Conservation (phyloP, 495 filamentous ascomycete genomes). For the Pyrenula massariospora region DNA sequence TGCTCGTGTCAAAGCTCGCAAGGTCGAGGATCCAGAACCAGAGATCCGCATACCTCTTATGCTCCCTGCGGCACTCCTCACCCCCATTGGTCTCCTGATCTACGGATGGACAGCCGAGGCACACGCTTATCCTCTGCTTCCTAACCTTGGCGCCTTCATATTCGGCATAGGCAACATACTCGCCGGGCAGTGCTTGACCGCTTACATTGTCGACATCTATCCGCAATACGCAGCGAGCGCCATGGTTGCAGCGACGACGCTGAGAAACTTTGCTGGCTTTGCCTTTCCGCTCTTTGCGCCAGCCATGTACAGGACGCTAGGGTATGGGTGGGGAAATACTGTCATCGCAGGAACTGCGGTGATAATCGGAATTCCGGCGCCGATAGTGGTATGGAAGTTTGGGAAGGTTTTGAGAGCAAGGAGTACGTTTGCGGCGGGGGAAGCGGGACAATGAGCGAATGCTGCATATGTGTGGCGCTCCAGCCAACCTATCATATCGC, state of each 20-base stretch:
- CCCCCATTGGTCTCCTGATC: slow-evolving; percentile 47
- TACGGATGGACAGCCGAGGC: slow-evolving; percentile 52
- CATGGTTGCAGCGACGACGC: slow-evolving; percentile 50
- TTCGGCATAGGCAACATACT: slow-evolving; percentile 46
- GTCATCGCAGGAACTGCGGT: slow-evolving; percentile 42
- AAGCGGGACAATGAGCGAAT: no score
- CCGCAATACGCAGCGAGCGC: slow-evolving; percentile 64
- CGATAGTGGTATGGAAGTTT: slow-evolving; percentile 49
- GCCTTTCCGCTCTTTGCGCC: slow-evolving; percentile 69
- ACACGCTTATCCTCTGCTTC: slow-evolving; percentile 38
- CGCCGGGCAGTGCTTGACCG: slow-evolving; percentile 58
- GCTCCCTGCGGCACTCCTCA: slow-evolving; percentile 41
- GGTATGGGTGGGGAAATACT: slow-evolving; percentile 55
- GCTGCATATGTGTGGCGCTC: no score
- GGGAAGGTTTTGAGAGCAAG: slow-evolving; percentile 43
- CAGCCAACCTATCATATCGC: no score
- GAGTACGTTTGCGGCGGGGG: slow-evolving; percentile 56
- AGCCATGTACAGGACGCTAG: slow-evolving; percentile 42
- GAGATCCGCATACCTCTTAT: slow-evolving; percentile 54
- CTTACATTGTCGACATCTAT: slow-evolving; percentile 70
- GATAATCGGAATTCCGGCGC: slow-evolving; percentile 44
- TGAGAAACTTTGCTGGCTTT: slow-evolving; percentile 60
- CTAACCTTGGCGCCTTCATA: slow-evolving; percentile 24
- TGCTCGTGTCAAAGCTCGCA: slow-evolving; percentile 31
- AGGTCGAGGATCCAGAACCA: slow-evolving; percentile 27